A percentile compares a stretch with the other conserved stretches of the same genome.
These are phyloP conservation scores for Verticillium tricorpus DNA, from an alignment of 2,329 filamentous ascomycete species.

Conservation along the genomic window DNA sequence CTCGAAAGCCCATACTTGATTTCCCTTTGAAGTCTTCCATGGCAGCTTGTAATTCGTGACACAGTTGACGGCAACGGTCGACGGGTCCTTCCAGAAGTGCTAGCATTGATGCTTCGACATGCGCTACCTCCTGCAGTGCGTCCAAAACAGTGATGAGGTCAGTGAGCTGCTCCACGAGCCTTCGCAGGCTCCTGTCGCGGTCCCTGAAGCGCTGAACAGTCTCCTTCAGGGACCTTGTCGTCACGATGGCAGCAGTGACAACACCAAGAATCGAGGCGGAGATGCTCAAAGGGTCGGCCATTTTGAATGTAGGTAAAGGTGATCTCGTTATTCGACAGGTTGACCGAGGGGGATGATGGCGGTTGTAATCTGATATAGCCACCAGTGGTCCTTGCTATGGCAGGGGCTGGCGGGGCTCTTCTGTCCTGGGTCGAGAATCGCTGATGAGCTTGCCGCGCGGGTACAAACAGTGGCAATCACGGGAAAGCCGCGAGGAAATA, in stretches of 20 bases:
- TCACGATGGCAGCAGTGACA: slow-evolving; percentile 26
- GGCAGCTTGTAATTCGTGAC: slow-evolving; percentile 27
- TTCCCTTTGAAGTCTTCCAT: slow-evolving; percentile 29
- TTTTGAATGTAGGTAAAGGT: not conserved
- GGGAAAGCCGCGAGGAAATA: too few relatives aligned
- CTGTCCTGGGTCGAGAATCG: not conserved
- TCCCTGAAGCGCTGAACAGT: slow-evolving; percentile 27
- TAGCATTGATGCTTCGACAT: slow-evolving; percentile 20
- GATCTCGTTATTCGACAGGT: not conserved
- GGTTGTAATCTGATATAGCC: not conserved
- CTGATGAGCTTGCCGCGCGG: not conserved
- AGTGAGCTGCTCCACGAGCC: slow-evolving; percentile 26
- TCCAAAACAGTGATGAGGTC: slow-evolving; percentile 27
- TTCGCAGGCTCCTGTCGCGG: slow-evolving; percentile 26
- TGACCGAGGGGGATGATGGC: not conserved
- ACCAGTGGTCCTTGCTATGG: not conserved
- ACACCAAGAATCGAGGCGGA: slow-evolving; percentile 25
- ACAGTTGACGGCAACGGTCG: slow-evolving; percentile 28
- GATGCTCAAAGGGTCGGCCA: slow-evolving; percentile 27
- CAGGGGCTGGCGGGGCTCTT: not conserved
- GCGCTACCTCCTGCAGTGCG: slow-evolving; percentile 18
- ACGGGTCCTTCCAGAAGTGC: slow-evolving; percentile 29
- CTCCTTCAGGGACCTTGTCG: slow-evolving; percentile 26
- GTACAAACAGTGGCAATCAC: not conserved
- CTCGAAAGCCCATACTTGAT: slow-evolving; percentile 27